phyloP scores from a whole-genome alignment of 495 filamentous ascomycete genomes.

The Cercophora scortea region DNA sequence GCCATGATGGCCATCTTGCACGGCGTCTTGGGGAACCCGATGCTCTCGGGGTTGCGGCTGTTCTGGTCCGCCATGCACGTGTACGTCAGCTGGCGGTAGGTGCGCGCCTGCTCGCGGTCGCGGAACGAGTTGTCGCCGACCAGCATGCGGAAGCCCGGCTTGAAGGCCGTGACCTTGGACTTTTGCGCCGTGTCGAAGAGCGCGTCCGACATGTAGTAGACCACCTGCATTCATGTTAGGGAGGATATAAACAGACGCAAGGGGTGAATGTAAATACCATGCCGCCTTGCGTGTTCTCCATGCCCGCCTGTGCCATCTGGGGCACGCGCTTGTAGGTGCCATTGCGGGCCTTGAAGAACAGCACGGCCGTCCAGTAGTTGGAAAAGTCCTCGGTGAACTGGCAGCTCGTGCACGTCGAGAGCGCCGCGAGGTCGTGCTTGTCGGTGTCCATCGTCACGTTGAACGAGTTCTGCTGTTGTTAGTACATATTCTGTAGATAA shows the following conservation, averaged over 20 bases:
- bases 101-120: slow-evolving; percentile 24
- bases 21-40: slow-evolving; percentile 20
- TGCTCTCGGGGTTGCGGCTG: slow-evolving; percentile 20
- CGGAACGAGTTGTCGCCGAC: slow-evolving; percentile 25
- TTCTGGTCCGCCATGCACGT: slow-evolving; percentile 23
- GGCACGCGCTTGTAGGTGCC: slow-evolving; percentile 32
- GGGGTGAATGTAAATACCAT: slow-evolving; percentile 11
- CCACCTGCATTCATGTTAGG: slow-evolving; percentile 27
- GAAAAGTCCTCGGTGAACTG: slow-evolving; percentile 29
- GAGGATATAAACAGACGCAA: no score
- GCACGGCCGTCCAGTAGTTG: slow-evolving; percentile 38
- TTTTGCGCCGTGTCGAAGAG: slow-evolving; percentile 37
- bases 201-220: slow-evolving; percentile 45
- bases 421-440: slow-evolving; percentile 21
- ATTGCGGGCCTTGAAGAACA: slow-evolving; percentile 31
- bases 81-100: slow-evolving; percentile 34
- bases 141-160: slow-evolving; percentile 39
- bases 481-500: background rate
- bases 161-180: slow-evolving; percentile 39
- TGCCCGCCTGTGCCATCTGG: slow-evolving; percentile 23
- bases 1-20: slow-evolving; percentile 30
- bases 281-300: slow-evolving; percentile 31
- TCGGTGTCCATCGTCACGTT: slow-evolving; percentile 21
- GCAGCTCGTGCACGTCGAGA: slow-evolving; percentile 26
- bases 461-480: slow-evolving; percentile 19